A percentile compares a stretch with the other conserved stretches of the same genome.
These are phyloP conservation scores for Penicillium sp. DNA, from an alignment of 2,329 filamentous ascomycete species.

Conservation along the genomic window DNA sequence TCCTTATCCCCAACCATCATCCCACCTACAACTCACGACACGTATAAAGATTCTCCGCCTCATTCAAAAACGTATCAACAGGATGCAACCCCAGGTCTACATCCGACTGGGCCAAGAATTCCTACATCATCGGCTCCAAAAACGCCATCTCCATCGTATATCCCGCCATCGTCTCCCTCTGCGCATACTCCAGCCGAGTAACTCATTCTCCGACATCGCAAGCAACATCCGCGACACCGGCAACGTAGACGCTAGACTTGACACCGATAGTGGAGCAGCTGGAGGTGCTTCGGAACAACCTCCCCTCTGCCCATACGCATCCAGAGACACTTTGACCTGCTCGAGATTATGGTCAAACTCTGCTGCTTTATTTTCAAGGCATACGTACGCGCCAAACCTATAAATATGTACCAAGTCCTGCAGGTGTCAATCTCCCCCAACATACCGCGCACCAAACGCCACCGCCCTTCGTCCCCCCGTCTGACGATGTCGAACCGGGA, in stretches of 20 bases:
- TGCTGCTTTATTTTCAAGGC: slow-evolving; percentile 13
- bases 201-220: slow-evolving; percentile 6
- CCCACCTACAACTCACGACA: slow-evolving; percentile 22
- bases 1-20: background rate
- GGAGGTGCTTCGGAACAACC: background rate
- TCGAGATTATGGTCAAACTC: slow-evolving; percentile 35
- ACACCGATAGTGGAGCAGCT: background rate
- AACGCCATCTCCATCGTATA: slow-evolving; percentile 39
- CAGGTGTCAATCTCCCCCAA: too few relatives aligned
- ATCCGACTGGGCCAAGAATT: slow-evolving; percentile 38
- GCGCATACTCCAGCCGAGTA: slow-evolving; percentile 9
- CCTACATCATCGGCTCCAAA: slow-evolving; percentile 38
- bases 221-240: background rate
- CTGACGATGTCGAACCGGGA: too few relatives aligned
- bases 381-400: too few relatives aligned
- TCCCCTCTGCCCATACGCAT: slow-evolving; percentile 11
- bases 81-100: slow-evolving; percentile 35
- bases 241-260: slow-evolving; percentile 3
- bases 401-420: too few relatives aligned
- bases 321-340: slow-evolving; percentile 31
- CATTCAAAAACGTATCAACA: slow-evolving; percentile 34
- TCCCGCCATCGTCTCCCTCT: slow-evolving; percentile 26
- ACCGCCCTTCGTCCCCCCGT: too few relatives aligned
- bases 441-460: too few relatives aligned
- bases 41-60: slow-evolving; percentile 32